phyloP scores from a whole-genome alignment of 257 asterid genomes.

The Fraxinus pennsylvanica region DNA sequence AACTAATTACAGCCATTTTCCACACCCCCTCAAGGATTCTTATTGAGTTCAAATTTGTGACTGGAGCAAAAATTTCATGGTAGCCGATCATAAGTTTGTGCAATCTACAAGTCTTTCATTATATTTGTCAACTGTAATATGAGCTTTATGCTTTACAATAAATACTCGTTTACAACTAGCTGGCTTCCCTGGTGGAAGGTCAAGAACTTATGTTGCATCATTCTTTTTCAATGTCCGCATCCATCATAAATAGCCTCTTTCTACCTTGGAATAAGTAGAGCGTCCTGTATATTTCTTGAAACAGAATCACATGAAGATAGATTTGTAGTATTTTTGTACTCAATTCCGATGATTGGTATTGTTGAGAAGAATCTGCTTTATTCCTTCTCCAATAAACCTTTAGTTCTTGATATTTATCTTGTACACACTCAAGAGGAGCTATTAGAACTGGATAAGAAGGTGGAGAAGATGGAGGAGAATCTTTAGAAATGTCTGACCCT shows the following conservation, averaged over 20 bases:
- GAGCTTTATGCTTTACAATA: not conserved
- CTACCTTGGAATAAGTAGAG: not conserved
- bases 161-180: not conserved
- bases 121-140: not conserved
- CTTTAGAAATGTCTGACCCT: not conserved
- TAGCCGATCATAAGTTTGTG: not conserved
- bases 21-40: not conserved
- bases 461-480: too few species aligned
- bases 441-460: too few species aligned
- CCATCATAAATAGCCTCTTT: not conserved
- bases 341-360: too few species aligned
- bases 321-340: not conserved
- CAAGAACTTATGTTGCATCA: not conserved
- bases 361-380: too few species aligned
- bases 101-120: not conserved
- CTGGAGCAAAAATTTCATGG: not conserved
- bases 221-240: not conserved
- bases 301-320: not conserved
- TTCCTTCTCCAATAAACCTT: too few species aligned
- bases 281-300: not conserved
- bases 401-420: too few species aligned
- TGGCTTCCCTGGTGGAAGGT: not conserved
- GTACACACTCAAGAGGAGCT: too few species aligned
- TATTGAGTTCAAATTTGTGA: not conserved
- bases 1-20: not conserved